Conservation (phyloP, 202 grass and related monocot species). For the Musa balbisiana region DNA sequence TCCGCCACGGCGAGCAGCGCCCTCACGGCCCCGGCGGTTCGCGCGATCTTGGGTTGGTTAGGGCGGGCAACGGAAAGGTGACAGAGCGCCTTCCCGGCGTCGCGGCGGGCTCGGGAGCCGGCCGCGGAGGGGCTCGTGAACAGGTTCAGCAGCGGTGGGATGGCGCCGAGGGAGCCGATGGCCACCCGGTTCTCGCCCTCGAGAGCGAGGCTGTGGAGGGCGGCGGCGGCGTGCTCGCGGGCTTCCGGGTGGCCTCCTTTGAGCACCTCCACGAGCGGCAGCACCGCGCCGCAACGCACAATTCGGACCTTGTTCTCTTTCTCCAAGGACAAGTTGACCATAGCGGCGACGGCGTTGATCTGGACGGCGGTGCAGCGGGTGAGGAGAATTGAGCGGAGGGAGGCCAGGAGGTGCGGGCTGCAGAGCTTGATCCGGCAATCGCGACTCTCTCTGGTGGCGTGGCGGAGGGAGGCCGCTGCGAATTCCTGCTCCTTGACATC, state of each 20-base stretch:
- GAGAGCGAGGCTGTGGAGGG: constrained; percentile 60
- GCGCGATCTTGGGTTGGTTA: constrained; percentile 59
- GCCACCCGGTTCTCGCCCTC: constrained; percentile 73
- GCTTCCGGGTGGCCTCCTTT: constrained; percentile 37
- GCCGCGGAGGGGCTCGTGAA: constrained; percentile 25
- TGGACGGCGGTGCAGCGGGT: constrained; percentile 33
- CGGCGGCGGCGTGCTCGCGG: constrained; percentile 58
- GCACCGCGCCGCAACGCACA: constrained; percentile 54
- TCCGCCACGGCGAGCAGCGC: constrained; percentile 42
- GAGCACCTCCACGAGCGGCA: constrained; percentile 61
- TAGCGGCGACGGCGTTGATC: constrained; percentile 35
- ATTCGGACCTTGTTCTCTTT: constrained; percentile 66
- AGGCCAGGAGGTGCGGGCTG: constrained; percentile 42
- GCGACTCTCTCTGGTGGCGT: constrained; percentile 59
- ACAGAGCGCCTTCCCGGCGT: constrained; percentile 74
- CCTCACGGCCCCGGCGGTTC: constrained; percentile 41
- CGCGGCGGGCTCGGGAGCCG: constrained; percentile 37
- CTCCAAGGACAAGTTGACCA: constrained; percentile 76
- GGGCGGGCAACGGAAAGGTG: constrained; percentile 61
- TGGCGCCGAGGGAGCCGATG: constrained; percentile 73
- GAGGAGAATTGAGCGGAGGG: constrained; percentile 53
- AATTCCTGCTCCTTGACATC: constrained; percentile 34
- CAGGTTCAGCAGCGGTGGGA: constrained; percentile 56
- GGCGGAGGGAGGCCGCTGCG: constrained; percentile 31
- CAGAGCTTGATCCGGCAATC: constrained; percentile 56